Evolutionary conservation across 352 stramenopile genomes (phyloP).

Genomic region (Hyaloperonospora arabidopsidis): DNA sequence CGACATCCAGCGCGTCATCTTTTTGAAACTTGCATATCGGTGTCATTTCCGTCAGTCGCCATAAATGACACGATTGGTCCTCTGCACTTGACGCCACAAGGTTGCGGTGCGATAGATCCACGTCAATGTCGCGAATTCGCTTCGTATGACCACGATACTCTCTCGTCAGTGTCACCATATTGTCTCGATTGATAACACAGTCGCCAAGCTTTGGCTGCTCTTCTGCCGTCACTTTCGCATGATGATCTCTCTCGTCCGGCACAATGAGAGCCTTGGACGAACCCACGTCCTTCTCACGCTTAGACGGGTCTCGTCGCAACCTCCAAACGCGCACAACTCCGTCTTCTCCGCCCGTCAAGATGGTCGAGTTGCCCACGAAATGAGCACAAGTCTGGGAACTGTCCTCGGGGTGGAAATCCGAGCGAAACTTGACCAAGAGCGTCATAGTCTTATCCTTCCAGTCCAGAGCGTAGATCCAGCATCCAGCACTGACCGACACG

Average conservation of each 20-base stretch:
- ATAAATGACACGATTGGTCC: slow-evolving; percentile 73
- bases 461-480: slow-evolving; percentile 73
- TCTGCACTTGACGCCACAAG: slow-evolving; percentile 69
- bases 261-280: slow-evolving; percentile 35
- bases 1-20: slow-evolving; percentile 63
- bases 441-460: slow-evolving; percentile 45
- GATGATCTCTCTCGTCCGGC: slow-evolving; percentile 14
- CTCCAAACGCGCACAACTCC: slow-evolving; percentile 70
- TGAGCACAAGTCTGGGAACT: slow-evolving; percentile 65
- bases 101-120: slow-evolving; percentile 75
- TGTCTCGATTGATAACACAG: slow-evolving; percentile 35
- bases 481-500: slow-evolving; percentile 63
- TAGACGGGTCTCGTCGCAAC: slow-evolving; percentile 43
- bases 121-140: slow-evolving; percentile 73
- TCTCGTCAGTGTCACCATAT: slow-evolving; percentile 56
- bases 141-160: slow-evolving; percentile 74
- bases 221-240: slow-evolving; percentile 17
- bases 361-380: slow-evolving; percentile 71
- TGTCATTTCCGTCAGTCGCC: slow-evolving; percentile 59
- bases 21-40: slow-evolving; percentile 67
- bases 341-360: slow-evolving; percentile 79
- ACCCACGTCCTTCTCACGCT: slow-evolving; percentile 34
- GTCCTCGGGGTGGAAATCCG: slow-evolving; percentile 66
- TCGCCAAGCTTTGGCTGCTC: slow-evolving; percentile 53
- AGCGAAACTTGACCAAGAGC: slow-evolving; percentile 73